Base-by-base conservation (phyloP, 2,329 filamentous ascomycete species). In the Aspergillus sp. region DNA sequence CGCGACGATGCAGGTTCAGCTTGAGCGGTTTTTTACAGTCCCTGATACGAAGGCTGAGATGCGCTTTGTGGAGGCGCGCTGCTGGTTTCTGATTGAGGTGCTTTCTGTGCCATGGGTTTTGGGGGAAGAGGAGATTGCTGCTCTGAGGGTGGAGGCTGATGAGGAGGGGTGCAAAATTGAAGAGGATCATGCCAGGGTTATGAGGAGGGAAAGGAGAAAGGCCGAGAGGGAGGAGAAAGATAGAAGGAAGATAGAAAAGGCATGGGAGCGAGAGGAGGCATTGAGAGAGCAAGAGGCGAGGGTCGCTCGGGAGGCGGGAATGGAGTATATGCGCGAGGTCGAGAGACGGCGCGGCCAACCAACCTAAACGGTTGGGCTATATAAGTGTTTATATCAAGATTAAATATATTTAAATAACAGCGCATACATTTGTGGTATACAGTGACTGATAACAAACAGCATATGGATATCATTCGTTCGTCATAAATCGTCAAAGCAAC, bases 31-130 rank as follows among this genome's bases (percentile, higher is more conserved):
- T 7, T 74, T 70, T 40, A 56, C 79, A 0, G 68, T 87, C 1
- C 67, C 68, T 2, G 79, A 80, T 42, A 87, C 83, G 13, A 77
- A 78, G 42, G 79, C 82, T 27, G 86, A 88, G 66, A 78, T 80
- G 49, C 68, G 68, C 7, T 82, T 82, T 33, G 82, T 85, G 78
- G 73, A 76, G 1, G 79, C 82, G 61, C 76, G 79, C 17, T 76
- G 79, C 4, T 68, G 75, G 27, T 85, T 81, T 65, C 76, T 81
- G 45, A 66, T 76, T 9, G 72, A 79, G 12, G 75, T 85, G 1
- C 73, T 88, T 20, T 74, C 73, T 3, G 72, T 71, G 52, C 83
- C 83, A 2, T 87, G 86, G 85, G 64, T 74, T 3, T 60, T 88
- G 45, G 73, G 68, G 0, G 66, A 71, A 0, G 68, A 71, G 27